Evolutionary conservation across 768 basidiomycete species (phyloP).

Genomic region (Clitopilus hobsonii): DNA sequence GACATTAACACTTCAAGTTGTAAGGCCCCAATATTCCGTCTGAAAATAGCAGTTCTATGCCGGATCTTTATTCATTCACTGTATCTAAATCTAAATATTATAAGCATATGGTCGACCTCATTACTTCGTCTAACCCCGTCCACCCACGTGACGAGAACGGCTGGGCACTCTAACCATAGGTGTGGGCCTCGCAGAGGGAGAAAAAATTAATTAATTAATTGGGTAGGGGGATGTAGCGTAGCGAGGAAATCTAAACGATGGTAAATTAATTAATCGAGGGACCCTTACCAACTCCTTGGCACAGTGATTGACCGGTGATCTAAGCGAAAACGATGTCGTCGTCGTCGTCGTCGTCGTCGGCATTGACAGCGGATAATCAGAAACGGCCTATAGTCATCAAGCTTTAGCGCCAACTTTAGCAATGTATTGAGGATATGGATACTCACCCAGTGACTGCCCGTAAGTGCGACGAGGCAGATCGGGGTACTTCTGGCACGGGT

Average conservation of each 20-base stretch:
- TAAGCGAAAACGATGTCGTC: neutral
- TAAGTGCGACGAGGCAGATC: neutral
- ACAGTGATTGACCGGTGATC: neutral
- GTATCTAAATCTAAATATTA: no score
- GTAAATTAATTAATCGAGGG: neutral
- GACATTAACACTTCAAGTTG: no score
- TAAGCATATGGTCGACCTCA: no score
- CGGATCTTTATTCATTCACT: no score
- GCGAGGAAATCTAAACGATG: neutral
- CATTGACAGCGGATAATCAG: neutral
- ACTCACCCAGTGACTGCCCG: neutral
- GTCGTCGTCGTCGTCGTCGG: neutral
- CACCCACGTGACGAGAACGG: no score
- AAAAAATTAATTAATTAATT: constrained; percentile 1
- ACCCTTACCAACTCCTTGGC: neutral
- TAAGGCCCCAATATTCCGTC: no score
- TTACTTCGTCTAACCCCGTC: no score
- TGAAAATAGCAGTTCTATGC: no score
- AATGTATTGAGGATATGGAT: neutral
- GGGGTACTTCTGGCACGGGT: neutral
- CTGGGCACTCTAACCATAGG: no score
- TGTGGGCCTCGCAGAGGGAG: no score
- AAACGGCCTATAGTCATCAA: neutral
- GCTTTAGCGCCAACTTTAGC: neutral
- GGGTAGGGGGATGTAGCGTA: neutral